Percentiles rank a stretch among this genome's conserved stretches.
Conservation (phyloP, 176 grass and related monocot genomes). For the Ampelocalamus luodianensis region DNA sequence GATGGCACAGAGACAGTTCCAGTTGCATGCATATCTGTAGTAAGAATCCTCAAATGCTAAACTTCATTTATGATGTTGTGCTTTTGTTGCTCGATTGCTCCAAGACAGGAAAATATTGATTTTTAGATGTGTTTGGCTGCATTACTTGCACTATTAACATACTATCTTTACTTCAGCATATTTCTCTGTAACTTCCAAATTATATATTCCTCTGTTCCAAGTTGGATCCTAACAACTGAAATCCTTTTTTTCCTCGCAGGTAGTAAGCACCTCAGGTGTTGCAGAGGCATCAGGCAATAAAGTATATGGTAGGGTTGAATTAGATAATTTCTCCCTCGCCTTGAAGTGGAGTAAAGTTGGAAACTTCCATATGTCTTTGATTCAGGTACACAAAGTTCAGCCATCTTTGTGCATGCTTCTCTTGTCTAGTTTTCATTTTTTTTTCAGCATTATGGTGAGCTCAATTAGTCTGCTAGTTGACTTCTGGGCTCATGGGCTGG, state of each 20-base stretch:
- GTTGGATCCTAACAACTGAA: background rate
- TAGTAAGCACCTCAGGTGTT: constrained; percentile 71
- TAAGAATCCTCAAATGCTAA: constrained; percentile 51
- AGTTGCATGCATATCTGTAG: constrained; percentile 90
- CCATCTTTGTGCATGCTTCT: constrained; percentile 10
- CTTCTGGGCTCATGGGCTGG: background rate
- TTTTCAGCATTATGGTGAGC: background rate
- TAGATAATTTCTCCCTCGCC: constrained; percentile 73
- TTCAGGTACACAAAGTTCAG: constrained; percentile 59
- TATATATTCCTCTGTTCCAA: background rate
- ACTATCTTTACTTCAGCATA: background rate
- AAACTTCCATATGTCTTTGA: constrained; percentile 84
- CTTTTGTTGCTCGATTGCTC: constrained; percentile 21
- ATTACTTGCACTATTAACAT: constrained; percentile 29
- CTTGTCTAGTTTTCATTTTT: background rate
- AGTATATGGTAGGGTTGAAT: constrained; percentile 68
- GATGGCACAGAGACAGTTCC: constrained; percentile 60
- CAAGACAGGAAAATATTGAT: background rate
- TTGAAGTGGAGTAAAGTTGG: constrained; percentile 92
- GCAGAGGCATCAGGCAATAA: constrained; percentile 69
- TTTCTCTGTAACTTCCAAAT: background rate
- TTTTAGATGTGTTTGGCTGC: background rate
- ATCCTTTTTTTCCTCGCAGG: constrained; percentile 50
- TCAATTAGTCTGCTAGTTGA: background rate
- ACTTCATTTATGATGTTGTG: background rate